Base-by-base conservation (phyloP, 2,329 filamentous ascomycete genomes). In the Pseudocercospora vitis region DNA sequence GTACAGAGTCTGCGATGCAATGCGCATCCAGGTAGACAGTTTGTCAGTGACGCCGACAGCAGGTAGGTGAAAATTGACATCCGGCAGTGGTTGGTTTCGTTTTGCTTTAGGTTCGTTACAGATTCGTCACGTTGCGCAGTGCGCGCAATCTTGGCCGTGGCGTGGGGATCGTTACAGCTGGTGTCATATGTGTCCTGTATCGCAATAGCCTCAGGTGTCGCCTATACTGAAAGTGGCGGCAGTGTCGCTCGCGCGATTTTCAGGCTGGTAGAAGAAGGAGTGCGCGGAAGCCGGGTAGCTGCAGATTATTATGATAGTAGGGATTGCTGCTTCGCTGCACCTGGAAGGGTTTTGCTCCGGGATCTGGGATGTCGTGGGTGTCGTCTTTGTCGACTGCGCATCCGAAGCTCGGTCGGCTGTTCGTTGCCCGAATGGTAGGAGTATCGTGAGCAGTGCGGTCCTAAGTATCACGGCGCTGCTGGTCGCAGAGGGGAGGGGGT, bases 301-400 rank as follows among this genome's bases (percentile, higher is more conserved):
- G 35, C 14, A 21, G 35, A 18, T 21, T 6, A 45, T 29, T 29
- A 23, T n/a, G n/a, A n/a, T n/a, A n/a, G n/a, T n/a, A n/a, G 29
- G 26, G 23, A 45, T n/a, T n/a, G 40, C 23, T 46, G 42, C 24
- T 29, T 29, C 31, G 42, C 42, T 46, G 42, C 42, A 46, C 14
- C 19, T 7, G n/a, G 31, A 45, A 45, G 40, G 40, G 29, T 45
- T 45, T 16, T 45, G 40, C 21, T 26, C 40, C 40, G 12, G 40
- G 40, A 45, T 45, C 40, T 45, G 21, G 40, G 40, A 29, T 45
- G 40, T 16, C 29, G 26, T n/a, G n/a, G n/a, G n/a, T n/a, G n/a
- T n/a, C n/a, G n/a, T n/a, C n/a, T n/a, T n/a, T n/a, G 40, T n/a
- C 19, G 40, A 12, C 23, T 28, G 12, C 18, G 21, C 29, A n/a